These are phyloP conservation scores for Ustilago lituana DNA, from an alignment of 1,284 basidiomycete species.

Conservation along the genomic window DNA sequence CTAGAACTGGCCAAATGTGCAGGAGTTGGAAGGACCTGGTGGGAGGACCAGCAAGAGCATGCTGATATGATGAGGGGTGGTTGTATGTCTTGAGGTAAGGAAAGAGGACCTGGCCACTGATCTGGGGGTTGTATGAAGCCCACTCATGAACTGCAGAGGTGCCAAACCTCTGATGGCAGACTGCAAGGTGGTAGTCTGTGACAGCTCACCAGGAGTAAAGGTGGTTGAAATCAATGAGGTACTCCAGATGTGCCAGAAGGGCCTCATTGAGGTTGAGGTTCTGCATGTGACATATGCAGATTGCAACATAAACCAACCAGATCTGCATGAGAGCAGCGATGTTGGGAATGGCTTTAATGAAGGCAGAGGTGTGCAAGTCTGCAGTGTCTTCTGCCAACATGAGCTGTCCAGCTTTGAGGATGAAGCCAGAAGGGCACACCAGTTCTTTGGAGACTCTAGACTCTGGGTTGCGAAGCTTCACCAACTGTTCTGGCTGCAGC, in stretches of 20 bases:
- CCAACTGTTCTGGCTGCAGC: neutral
- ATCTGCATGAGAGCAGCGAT: neutral
- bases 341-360: neutral
- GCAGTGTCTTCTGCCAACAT: neutral
- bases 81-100: neutral
- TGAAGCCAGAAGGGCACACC: neutral
- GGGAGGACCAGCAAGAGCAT: neutral
- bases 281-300: neutral
- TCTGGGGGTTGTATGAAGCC: neutral
- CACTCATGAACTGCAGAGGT: neutral
- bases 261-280: neutral
- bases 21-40: neutral
- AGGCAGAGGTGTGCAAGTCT: neutral
- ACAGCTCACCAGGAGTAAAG: neutral
- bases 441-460: neutral
- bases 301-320: neutral
- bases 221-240: neutral
- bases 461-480: neutral
- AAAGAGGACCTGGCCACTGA: neutral
- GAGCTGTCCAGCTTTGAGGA: neutral
- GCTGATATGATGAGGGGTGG: neutral
- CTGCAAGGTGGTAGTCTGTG: neutral
- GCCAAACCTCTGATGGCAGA: neutral
- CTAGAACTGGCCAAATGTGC: neutral
- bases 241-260: neutral